Evolutionary conservation across 2,329 filamentous ascomycete species (phyloP).

Genomic region (Aspergillus calidoustus): DNA sequence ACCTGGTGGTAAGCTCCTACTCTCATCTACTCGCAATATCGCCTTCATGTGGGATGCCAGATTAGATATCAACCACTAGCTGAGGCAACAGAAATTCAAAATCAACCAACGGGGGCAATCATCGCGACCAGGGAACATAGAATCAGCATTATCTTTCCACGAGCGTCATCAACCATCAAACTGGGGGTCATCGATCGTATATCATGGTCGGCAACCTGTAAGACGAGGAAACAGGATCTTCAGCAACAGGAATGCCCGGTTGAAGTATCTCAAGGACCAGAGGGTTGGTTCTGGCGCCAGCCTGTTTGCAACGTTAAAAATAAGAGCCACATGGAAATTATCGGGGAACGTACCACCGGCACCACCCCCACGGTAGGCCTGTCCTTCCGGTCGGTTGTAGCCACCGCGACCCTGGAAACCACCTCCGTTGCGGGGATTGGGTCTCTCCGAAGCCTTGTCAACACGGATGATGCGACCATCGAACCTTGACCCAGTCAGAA

Average conservation of each 20-base stretch:
- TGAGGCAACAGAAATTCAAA: constrained; percentile 15
- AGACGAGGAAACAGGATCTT: constrained; percentile 9
- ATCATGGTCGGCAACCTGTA: constrained; percentile 18
- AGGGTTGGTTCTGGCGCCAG: constrained; percentile 16
- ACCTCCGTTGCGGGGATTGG: constrained; percentile 60
- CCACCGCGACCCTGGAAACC: constrained; percentile 52
- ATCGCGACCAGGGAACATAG: constrained; percentile 13
- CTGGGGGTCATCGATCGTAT: constrained; percentile 15
- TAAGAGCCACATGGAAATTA: constrained; percentile 1
- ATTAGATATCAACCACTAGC: constrained; percentile 23
- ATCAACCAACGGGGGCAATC: constrained; percentile 11
- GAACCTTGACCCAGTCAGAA: constrained; percentile 62
- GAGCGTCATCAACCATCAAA: constrained; percentile 17
- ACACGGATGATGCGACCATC: constrained; percentile 94
- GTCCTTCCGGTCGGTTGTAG: constrained; percentile 48
- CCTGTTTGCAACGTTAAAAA: constrained; percentile 9
- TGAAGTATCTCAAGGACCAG: constrained; percentile 1
- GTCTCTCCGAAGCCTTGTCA: constrained; percentile 88
- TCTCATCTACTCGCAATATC: constrained; percentile 15
- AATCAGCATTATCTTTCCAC: constrained; percentile 15
- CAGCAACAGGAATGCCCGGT: not conserved
- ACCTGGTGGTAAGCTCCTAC: constrained; percentile 8
- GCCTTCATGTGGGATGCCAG: constrained; percentile 13
- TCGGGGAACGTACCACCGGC: constrained; percentile 22
- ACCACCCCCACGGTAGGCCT: constrained; percentile 41